Base-by-base conservation (phyloP, 2,329 filamentous ascomycete genomes). In the Talaromyces rugulosus region DNA sequence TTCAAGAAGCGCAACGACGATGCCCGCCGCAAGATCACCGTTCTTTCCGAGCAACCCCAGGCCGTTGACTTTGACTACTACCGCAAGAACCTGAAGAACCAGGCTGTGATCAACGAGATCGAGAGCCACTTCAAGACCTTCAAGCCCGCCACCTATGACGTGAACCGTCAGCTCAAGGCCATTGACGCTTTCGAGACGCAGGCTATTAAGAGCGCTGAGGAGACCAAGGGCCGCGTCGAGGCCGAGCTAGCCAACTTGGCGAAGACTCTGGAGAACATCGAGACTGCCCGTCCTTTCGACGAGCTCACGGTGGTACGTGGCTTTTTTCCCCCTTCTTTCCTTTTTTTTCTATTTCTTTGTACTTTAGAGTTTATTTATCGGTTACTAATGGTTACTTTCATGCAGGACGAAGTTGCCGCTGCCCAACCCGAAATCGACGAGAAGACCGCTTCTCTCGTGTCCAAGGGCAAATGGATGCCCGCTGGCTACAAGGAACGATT, bases 1-100 rank as follows among this genome's bases (percentile, higher is more conserved):
- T 99, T 99, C 89, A 99, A 99, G 88, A 95, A 96, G 88, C 93
- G 95, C 83, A 97, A 98, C 85, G 95, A 99, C 78, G 93, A 97
- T 78, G 94, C 92, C 77, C 93, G 94, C 82, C 94, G 95, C 84
- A 94, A 94, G 83, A 85, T 99, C 65, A 87, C 90, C 80, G 73
- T 87, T 66, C 91, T 99, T 63, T 88, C 87, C 67, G 92, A 96
- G 81, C 88, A 90, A 77, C 83, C 94, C 68, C 91, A 92, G 74
- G 86, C 87, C 63, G 87, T 99, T 82, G 92, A 99, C 85, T 98
- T 99, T 82, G 80, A 87, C 70, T 86, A 94, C 81, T 99, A 98
- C 90, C 92, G 93, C 81, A 84, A 84, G 76, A 76, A 90, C 71
- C 88, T 99, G 72, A 98, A 97, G 88, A 99, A 99, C 90, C 88